phyloP scores from a whole-genome alignment of 257 asterid genomes.

The Henckelia pumila region DNA sequence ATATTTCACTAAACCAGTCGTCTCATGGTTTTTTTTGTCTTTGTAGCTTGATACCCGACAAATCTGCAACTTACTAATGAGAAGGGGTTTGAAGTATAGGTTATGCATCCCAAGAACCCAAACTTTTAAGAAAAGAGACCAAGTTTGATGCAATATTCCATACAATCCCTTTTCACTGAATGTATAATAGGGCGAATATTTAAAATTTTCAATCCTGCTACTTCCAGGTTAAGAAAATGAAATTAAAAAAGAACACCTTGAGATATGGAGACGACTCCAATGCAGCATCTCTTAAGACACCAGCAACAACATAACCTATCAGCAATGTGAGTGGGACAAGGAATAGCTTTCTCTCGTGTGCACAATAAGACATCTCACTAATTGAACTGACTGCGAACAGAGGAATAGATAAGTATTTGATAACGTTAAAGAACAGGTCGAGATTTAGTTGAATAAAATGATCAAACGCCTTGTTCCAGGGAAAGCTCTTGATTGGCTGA shows the following conservation, averaged over 20 bases:
- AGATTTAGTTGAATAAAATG: slow-evolving; percentile 74
- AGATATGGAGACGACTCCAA: slow-evolving; percentile 68
- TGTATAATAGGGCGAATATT: neutral
- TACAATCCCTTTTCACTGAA: neutral
- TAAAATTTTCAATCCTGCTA: neutral
- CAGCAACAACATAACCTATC: slow-evolving; percentile 68
- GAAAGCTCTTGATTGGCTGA: slow-evolving; percentile 72
- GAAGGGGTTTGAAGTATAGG: neutral
- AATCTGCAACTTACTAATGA: neutral
- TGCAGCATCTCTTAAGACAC: slow-evolving; percentile 62
- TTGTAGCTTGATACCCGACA: neutral
- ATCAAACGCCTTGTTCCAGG: slow-evolving; percentile 68
- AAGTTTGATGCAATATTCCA: neutral
- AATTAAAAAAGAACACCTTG: slow-evolving; percentile 44
- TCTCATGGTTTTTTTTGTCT: no score
- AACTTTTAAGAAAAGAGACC: neutral
- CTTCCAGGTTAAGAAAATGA: neutral
- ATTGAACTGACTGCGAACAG: slow-evolving; percentile 54
- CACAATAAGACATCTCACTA: slow-evolving; percentile 93
- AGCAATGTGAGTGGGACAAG: slow-evolving; percentile 68
- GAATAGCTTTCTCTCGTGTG: slow-evolving; percentile 80
- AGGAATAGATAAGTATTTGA: slow-evolving; percentile 62
- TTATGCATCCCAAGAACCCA: neutral
- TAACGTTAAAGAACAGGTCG: slow-evolving; percentile 54
- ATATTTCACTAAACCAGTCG: neutral